These are phyloP conservation scores for Pterothamnion heteromorphum DNA, from an alignment of 31 red algal genomes.

Conservation along the genomic window DNA sequence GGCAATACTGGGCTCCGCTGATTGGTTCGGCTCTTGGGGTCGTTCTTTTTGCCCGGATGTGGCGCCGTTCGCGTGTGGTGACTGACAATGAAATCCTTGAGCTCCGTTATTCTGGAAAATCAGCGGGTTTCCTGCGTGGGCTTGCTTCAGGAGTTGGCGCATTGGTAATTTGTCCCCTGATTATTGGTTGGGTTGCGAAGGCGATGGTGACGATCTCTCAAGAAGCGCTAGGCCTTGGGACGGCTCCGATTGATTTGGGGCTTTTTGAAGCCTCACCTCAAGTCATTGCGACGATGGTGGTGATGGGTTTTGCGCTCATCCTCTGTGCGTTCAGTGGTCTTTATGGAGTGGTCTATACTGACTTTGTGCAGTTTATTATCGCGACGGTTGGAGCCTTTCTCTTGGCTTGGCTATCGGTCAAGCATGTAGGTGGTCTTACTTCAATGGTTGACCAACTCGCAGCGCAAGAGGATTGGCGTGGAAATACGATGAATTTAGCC, in stretches of 20 bases:
- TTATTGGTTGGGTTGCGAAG: not conserved
- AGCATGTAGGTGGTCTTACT: too few relatives aligned
- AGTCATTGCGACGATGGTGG: not conserved
- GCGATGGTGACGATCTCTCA: not conserved
- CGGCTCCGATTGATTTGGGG: slow-evolving; percentile 9
- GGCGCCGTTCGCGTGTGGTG: slow-evolving; percentile 23
- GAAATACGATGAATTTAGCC: too few relatives aligned
- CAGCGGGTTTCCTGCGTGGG: not conserved
- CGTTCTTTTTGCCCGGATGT: slow-evolving; percentile 17
- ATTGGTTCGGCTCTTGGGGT: not conserved
- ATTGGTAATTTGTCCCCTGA: not conserved
- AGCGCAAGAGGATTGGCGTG: too few relatives aligned
- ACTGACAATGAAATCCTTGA: slow-evolving; percentile 32
- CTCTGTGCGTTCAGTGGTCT: slow-evolving; percentile 10
- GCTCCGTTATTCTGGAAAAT: slow-evolving; percentile 19
- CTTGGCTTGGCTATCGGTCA: not conserved
- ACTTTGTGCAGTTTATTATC: slow-evolving; percentile 31
- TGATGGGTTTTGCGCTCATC: not conserved
- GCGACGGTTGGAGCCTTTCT: not conserved
- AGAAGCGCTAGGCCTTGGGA: too few relatives aligned
- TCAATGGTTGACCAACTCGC: too few relatives aligned
- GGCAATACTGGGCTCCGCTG: not conserved
- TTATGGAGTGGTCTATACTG: not conserved
- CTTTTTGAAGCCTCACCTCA: not conserved
- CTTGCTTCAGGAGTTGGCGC: not conserved